phyloP scores from a whole-genome alignment of 2,329 filamentous ascomycete genomes.

The Cercospora janseana region DNA sequence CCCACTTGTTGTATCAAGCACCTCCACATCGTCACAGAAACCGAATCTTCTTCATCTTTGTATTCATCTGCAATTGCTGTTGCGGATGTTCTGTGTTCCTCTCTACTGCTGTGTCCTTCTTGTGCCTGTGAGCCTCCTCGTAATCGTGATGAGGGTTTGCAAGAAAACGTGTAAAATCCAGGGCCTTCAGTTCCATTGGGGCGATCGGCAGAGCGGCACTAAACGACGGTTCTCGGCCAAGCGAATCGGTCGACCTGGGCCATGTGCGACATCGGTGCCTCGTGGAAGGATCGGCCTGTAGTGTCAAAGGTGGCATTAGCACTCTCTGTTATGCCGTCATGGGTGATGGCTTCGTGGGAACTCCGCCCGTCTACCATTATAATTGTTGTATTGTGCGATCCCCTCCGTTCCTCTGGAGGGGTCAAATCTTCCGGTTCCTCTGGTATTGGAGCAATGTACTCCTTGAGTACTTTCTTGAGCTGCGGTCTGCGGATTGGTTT shows the following conservation, averaged over 20 bases:
- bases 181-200: too few relatives aligned
- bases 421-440: constrained; percentile 21
- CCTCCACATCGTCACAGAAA: not conserved
- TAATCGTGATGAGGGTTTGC: too few relatives aligned
- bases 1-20: too few relatives aligned
- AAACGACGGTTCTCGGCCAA: constrained; percentile 1
- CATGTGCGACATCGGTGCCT: not conserved
- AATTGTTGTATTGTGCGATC: constrained; percentile 18
- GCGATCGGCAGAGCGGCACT: not conserved
- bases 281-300: constrained; percentile 4
- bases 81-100: not conserved
- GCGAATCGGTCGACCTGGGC: not conserved
- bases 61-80: not conserved
- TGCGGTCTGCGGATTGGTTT: constrained; percentile 75
- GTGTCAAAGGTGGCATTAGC: constrained; percentile 4
- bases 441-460: constrained; percentile 55
- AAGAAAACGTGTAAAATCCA: too few relatives aligned
- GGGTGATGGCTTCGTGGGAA: not conserved
- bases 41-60: not conserved
- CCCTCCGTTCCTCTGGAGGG: constrained; percentile 10
- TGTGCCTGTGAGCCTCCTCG: too few relatives aligned
- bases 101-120: too few relatives aligned
- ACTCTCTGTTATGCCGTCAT: constrained; percentile 6
- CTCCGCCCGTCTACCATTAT: constrained; percentile 16
- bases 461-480: constrained; percentile 80